Base-by-base conservation (phyloP, 805 yeast genomes). In the Starmera pachycereana region DNA sequence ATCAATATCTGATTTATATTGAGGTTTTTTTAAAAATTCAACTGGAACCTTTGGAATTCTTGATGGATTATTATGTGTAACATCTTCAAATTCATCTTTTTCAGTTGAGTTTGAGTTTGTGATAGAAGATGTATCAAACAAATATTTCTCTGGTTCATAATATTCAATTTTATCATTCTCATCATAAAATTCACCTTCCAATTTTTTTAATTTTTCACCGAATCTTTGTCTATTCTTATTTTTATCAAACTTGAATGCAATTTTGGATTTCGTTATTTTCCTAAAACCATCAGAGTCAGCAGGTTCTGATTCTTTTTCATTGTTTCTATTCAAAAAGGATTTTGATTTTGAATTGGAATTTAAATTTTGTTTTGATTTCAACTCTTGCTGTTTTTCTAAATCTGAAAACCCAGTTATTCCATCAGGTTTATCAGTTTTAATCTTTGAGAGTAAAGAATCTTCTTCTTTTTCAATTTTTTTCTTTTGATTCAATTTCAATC, bases 141-240 rank as follows among this genome's bases (percentile, higher is more conserved):
- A 29, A 13, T 29, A 36, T n/a, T 29, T 36, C 16, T 36, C 37
- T 14, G 31, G 37, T 8, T 36, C 37, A 36, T 29, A 36, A 29
- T 36, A 36, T n/a, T 36, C 37, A n/a, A 34, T 8, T 12, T 12
- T 8, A 11, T 34, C 29, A 9, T 12, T 12, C 6, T 33, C 28
- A 9, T 27, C 27, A 18, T n/a, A 8, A 4, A 14, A 32, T 16
- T 12, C 11, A 5, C 12, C 27, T 12, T 36, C 31, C 12, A 29
- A 12, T 25, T 36, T 22, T 16, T 29, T 18, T 27, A 33, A 8
- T n/a, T 33, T 13, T 8, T 11, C 10, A 8, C 35, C 35, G 12
- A 33, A 33, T 22, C 35, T 33, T 18, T 16, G 25, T 33, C 25
- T 33, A 22, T 33, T 33, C 16, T 36, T 36, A 29, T 16, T 36